Evolutionary conservation across 2,329 filamentous ascomycete genomes (phyloP).

Genomic region (Diaporthe australafricana): DNA sequence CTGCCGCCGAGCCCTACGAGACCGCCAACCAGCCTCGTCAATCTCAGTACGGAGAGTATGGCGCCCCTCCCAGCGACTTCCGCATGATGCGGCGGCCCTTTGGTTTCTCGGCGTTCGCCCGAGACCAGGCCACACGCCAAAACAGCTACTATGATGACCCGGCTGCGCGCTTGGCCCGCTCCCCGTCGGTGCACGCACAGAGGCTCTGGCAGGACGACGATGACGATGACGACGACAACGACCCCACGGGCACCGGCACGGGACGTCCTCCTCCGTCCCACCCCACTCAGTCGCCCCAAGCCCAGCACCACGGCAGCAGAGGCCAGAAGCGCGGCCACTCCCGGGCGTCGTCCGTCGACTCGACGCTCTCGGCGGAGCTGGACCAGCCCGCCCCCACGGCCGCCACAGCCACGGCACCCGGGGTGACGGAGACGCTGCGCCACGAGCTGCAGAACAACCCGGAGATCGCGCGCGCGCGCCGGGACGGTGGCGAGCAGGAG

Average conservation of each 20-base stretch:
- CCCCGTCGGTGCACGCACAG: neutral
- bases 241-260: neutral
- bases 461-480: neutral
- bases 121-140: neutral
- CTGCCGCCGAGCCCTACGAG: neutral
- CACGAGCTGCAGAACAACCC: neutral
- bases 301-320: no score
- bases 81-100: no score
- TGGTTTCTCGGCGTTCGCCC: conserved; percentile 5
- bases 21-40: neutral
- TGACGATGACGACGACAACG: neutral
- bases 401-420: neutral
- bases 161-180: neutral
- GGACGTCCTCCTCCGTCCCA: no score
- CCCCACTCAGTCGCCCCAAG: no score
- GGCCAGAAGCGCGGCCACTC: neutral
- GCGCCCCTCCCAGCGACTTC: neutral
- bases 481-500: neutral
- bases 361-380: conserved; percentile 12
- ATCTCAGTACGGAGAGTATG: neutral
- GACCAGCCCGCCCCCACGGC: neutral
- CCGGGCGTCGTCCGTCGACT: neutral
- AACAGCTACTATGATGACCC: conserved; percentile 18
- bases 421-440: neutral
- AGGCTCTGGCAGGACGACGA: neutral